A percentile compares a stretch with the other conserved stretches of the same genome.
These are phyloP conservation scores for Fragosphaeria purpurea DNA, from an alignment of 2,329 filamentous ascomycete genomes.

Conservation along the genomic window DNA sequence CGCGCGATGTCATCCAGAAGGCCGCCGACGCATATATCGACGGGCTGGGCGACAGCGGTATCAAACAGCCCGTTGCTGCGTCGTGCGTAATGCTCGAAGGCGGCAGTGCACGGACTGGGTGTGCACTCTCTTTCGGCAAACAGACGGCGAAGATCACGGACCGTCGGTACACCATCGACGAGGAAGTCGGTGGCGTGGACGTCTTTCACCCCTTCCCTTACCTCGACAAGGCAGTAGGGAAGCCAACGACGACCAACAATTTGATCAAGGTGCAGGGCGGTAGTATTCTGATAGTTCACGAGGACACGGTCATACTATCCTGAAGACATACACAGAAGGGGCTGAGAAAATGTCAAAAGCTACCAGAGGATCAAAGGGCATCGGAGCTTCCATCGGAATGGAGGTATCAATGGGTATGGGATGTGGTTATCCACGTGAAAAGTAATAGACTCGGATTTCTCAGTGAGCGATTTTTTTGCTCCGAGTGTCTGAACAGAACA, in stretches of 20 bases:
- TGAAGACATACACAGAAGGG: no score
- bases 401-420: no score
- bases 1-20: conserved; percentile 8
- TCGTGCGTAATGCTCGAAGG: conserved; percentile 7
- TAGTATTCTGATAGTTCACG: conserved; percentile 14
- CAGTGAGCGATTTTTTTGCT: no score
- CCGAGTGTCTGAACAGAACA: no score
- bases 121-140: conserved; percentile 9
- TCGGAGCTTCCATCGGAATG: no score
- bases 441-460: no score
- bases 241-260: conserved; percentile 13
- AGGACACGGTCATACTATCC: conserved; percentile 10
- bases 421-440: no score
- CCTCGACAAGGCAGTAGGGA: conserved; percentile 10
- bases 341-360: no score
- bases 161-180: conserved; percentile 11
- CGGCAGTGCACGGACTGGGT: neutral
- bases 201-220: conserved; percentile 13
- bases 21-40: conserved; percentile 9
- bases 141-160: conserved; percentile 8
- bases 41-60: conserved; percentile 1
- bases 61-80: conserved; percentile 3
- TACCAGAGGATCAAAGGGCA: no score
- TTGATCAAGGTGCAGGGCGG: conserved; percentile 13
- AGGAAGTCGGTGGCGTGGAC: conserved; percentile 11